Base-by-base conservation (phyloP, 2,329 filamentous ascomycete genomes). In the Phaeosphaeriaceae sp. region DNA sequence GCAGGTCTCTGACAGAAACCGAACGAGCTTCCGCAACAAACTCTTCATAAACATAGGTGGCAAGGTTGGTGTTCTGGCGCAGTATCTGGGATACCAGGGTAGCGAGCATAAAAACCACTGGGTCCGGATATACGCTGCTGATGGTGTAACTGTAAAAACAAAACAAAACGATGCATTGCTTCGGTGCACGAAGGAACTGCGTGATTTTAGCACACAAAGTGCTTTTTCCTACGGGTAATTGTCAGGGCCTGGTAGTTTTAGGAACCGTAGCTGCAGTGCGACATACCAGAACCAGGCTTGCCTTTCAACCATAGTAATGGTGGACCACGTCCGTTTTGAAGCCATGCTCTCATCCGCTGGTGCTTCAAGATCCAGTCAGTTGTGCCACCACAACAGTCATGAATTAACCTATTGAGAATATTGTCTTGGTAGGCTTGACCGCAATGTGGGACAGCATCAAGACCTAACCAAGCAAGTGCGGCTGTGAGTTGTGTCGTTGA, bases 301-400 rank as follows among this genome's bases (percentile, higher is more conserved):
- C 61, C 61, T 34, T 58, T 50, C 1, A 65, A 35, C 58, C 61
- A 63, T 3, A 65, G 20, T 3, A 52, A n/a, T 17, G 42, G 30
- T n/a, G 13, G 23, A 6, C 42, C 47, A 17, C 17, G 32, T 15
- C 40, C 41, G 11, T 39, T 18, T 39, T 56, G 33, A 12, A 58
- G 29, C 61, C 61, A 65, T 5, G 42, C 23, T 20, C 38, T 49
- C 3, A 60, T 50, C 15, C 41, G 48, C 9, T 16, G 9, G 29
- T 60, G 45, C 18, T 45, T 39, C 3, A 46, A n/a, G 8, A 66
- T 46, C 70, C 70, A 72, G 15, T 61, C 51, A 33, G 52, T 61
- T 4, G 58, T 62, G 2, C 52, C 48, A 26, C 52, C 39, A 50
- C 58, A 42, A 49, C 43, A 39, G 23, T 38, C 30, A 33, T 35